These are phyloP conservation scores for Mycotypha africana DNA, from an alignment of 371 early-diverging fungal genomes.

Conservation along the genomic window DNA sequence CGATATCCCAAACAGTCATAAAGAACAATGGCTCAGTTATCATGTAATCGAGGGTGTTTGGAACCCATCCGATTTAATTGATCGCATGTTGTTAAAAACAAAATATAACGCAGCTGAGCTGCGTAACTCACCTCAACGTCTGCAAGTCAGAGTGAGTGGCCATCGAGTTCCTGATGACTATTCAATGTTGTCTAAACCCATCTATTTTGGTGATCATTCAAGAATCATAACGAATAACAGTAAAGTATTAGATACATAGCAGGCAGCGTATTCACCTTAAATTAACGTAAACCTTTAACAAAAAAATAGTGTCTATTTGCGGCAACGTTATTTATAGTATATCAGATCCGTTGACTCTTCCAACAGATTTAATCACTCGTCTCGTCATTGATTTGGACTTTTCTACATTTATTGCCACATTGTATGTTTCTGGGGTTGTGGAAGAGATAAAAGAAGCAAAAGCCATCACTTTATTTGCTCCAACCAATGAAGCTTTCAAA, in stretches of 20 bases:
- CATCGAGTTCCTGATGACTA: not conserved
- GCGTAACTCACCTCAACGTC: slow-evolving; percentile 5
- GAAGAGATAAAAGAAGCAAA: slow-evolving; percentile 29
- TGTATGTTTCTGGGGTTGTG: slow-evolving; percentile 29
- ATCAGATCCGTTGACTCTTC: slow-evolving; percentile 25
- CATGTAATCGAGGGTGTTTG: slow-evolving; percentile 40
- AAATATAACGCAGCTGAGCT: slow-evolving; percentile 20
- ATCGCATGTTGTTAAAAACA: slow-evolving; percentile 36
- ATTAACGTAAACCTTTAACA: too few relatives aligned
- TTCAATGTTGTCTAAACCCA: slow-evolving; percentile 17
- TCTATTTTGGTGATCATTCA: slow-evolving; percentile 25
- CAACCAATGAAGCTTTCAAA: slow-evolving; percentile 43
- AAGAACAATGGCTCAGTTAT: slow-evolving; percentile 33
- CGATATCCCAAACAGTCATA: slow-evolving; percentile 19
- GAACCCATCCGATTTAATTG: slow-evolving; percentile 19
- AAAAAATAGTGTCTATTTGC: slow-evolving; percentile 23
- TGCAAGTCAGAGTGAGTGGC: slow-evolving; percentile 9
- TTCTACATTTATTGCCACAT: slow-evolving; percentile 35
- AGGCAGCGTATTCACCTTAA: too few relatives aligned
- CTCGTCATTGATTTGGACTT: slow-evolving; percentile 33
- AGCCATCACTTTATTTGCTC: slow-evolving; percentile 51
- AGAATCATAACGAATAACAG: slow-evolving; percentile 19
- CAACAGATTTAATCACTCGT: slow-evolving; percentile 24
- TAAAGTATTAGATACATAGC: too few relatives aligned
- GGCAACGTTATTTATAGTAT: slow-evolving; percentile 29